These are phyloP conservation scores for Firmiana major DNA, from an alignment of 345 rosid genomes.

Conservation along the genomic window DNA sequence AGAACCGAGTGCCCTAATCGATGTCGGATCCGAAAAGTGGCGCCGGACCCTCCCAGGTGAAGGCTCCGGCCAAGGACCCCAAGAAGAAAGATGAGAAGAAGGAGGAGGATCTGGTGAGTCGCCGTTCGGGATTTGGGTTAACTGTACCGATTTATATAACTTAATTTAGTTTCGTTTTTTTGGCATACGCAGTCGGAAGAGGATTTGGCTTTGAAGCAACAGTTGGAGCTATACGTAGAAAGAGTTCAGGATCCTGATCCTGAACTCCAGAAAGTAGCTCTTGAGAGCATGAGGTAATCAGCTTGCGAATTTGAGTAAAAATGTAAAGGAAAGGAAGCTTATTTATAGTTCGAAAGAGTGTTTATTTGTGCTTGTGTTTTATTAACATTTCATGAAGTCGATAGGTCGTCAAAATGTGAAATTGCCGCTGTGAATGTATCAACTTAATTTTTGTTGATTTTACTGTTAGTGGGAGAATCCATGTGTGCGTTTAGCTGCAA, in stretches of 20 bases:
- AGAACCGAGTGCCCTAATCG: constrained; percentile 18
- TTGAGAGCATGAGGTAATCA: constrained; percentile 89
- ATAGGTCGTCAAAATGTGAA: not conserved
- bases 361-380: not conserved
- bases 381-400: not conserved
- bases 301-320: not conserved
- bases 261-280: constrained; percentile 80
- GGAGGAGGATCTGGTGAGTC: constrained; percentile 82
- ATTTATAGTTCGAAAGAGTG: not conserved
- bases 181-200: constrained; percentile 69
- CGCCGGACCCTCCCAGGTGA: constrained; percentile 49
- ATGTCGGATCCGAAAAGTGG: constrained; percentile 51
- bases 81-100: constrained; percentile 92
- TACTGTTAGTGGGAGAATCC: not conserved
- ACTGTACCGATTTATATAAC: not conserved
- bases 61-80: constrained; percentile 67
- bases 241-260: constrained; percentile 90
- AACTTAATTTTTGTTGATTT: not conserved
- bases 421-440: not conserved
- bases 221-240: constrained; percentile 90
- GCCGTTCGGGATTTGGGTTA: not conserved
- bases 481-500: not conserved
- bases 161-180: not conserved
- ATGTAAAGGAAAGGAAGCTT: not conserved
- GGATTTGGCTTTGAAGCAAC: constrained; percentile 88